These are phyloP conservation scores for Samsoniella hepiali DNA, from an alignment of 2,329 filamentous ascomycete genomes.

Conservation along the genomic window DNA sequence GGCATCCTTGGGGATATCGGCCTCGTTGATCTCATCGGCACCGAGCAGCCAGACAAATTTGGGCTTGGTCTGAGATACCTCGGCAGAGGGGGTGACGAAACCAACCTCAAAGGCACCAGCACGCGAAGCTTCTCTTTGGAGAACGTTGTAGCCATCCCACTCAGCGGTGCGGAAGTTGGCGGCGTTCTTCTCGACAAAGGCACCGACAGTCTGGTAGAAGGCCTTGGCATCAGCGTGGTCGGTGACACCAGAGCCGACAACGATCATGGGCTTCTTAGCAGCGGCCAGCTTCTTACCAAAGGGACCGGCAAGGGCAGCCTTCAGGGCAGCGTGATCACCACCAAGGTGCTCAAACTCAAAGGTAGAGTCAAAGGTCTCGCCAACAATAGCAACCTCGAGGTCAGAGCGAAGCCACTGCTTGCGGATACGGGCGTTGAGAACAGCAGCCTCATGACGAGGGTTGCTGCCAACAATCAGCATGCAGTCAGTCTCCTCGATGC, in stretches of 20 bases:
- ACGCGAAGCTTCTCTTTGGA: slow-evolving; percentile 89
- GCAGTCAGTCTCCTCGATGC: slow-evolving; percentile 88
- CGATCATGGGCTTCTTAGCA: slow-evolving; percentile 93
- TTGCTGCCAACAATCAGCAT: slow-evolving; percentile 95
- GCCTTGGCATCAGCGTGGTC: slow-evolving; percentile 90
- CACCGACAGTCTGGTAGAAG: slow-evolving; percentile 85
- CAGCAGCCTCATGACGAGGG: slow-evolving; percentile 89
- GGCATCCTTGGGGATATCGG: slow-evolving; percentile 89
- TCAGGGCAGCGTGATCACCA: slow-evolving; percentile 71
- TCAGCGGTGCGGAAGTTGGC: slow-evolving; percentile 81
- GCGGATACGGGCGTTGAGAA: slow-evolving; percentile 91
- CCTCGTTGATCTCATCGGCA: slow-evolving; percentile 82
- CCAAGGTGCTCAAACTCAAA: slow-evolving; percentile 95
- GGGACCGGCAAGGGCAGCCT: slow-evolving; percentile 76
- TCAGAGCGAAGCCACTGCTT: slow-evolving; percentile 98
- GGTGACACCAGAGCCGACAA: slow-evolving; percentile 86
- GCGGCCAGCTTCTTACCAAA: slow-evolving; percentile 90
- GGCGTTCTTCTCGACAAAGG: slow-evolving; percentile 91
- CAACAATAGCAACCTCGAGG: slow-evolving; percentile 86
- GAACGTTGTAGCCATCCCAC: slow-evolving; percentile 97
- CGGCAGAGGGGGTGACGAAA: slow-evolving; percentile 80
- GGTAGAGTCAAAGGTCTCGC: slow-evolving; percentile 87
- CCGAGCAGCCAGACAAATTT: slow-evolving; percentile 98
- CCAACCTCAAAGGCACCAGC: slow-evolving; percentile 94
- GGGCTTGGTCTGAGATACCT: slow-evolving; percentile 78